Conservation (phyloP, 306 rosid genomes). For the Albizia julibrissin region DNA sequence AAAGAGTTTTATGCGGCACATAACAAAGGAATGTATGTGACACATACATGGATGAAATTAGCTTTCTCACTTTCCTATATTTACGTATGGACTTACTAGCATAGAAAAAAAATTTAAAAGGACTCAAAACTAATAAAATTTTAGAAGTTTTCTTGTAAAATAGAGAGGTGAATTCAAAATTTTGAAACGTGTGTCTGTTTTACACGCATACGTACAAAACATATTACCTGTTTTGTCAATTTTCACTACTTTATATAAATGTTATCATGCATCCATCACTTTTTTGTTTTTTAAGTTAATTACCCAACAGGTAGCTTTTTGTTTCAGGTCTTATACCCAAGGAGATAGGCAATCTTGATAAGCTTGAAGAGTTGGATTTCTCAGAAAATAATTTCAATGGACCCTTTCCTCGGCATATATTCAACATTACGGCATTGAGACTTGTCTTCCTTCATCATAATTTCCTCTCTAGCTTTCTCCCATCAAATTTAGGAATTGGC, state of each 20-base stretch:
- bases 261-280: neutral
- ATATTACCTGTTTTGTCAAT: neutral
- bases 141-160: neutral
- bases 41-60: neutral
- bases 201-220: too few species aligned
- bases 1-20: neutral
- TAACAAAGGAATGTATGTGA: too few species aligned
- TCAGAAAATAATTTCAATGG: neutral
- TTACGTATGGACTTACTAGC: neutral
- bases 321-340: neutral
- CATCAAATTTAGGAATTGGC: neutral
- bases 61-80: neutral
- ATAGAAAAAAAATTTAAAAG: too few species aligned
- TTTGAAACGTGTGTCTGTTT: too few species aligned
- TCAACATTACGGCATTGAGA: constrained; percentile 31
- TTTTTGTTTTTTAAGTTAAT: too few species aligned
- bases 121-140: neutral
- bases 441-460: neutral
- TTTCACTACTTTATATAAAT: too few species aligned
- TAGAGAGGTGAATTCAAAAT: neutral
- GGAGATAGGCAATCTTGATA: neutral
- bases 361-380: neutral
- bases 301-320: neutral
- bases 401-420: constrained; percentile 10
- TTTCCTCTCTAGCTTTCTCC: neutral